Evolutionary conservation across 805 yeast genomes (phyloP), one percentile per base, ranked within the genome.

Genomic region (Teunomyces gatunensis): DNA sequence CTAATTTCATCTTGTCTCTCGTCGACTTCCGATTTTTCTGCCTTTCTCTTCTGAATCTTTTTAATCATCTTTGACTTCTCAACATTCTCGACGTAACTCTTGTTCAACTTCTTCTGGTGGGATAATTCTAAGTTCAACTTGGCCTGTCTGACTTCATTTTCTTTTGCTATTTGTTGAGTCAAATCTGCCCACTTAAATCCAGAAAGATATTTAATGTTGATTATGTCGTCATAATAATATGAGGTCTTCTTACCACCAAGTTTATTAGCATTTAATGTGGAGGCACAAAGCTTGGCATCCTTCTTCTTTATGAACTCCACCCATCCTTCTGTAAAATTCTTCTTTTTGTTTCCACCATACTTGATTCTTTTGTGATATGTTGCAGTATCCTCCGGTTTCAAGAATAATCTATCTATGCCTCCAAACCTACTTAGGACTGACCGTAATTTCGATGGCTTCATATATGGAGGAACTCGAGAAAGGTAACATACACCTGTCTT

Each of bases 131-230:
- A 80, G 52, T 90, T 84, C 60, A 92, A 73, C 68, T 88, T 90
- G 45, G 92, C 82, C 59, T 90, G 96, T 65, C 96, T 83, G 37
- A 85, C 77, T 65, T 91, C 97, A 53, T 86, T 85, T 68, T 94
- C 98, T 58, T 81, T 81, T 2, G 96, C 90, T 54, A 92, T 87
- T 63, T 92, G 97, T 63, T 87, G 95, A 2, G 97, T 91, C 62
- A 94, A 74, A 60, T 94, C 96, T 47, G 85, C 77, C 99, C 99
- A 94, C 63, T 94, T 94, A 77, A 92, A 94, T 1, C 92, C 90
- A 7, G 89, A 84, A 51, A 94, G 73, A 58, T 94, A 94, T 65
- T 88, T 92, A 50, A 92, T 83, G 63, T 90, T 94, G 73, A 95
- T 76, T 21, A 94, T 84, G 71, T 94, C 99, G 66, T 94, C 99